A percentile compares a stretch with the other conserved stretches of the same genome.
phyloP scores from a whole-genome alignment of 345 rosid genomes.

The Punica granatum region DNA sequence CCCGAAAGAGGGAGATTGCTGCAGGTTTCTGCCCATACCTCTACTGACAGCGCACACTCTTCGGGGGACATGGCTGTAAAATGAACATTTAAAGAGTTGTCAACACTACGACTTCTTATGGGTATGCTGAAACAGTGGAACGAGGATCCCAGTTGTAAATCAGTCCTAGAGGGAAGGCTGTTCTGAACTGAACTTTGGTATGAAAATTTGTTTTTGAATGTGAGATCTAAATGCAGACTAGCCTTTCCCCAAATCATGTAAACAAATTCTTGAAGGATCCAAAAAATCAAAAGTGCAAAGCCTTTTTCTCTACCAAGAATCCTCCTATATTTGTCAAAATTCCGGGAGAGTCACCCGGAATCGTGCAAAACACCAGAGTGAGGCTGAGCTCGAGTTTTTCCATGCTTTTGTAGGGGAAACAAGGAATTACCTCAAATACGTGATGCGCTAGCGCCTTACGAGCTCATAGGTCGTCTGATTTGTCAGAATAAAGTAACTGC shows the following conservation, averaged over 20 bases:
- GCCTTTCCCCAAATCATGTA: too few species aligned
- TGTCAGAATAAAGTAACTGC: slow-evolving; percentile 89
- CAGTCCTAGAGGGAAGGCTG: neutral
- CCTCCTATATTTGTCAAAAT: neutral
- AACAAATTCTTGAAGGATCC: too few species aligned
- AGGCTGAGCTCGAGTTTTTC: neutral
- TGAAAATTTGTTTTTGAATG: neutral
- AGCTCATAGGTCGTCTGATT: slow-evolving; percentile 97
- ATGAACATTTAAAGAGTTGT: neutral
- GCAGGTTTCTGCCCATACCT: slow-evolving; percentile 62
- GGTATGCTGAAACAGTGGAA: neutral
- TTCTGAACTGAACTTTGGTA: neutral
- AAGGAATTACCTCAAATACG: slow-evolving; percentile 22
- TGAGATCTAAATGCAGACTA: neutral
- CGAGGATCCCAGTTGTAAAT: too few species aligned
- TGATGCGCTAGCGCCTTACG: slow-evolving; percentile 80
- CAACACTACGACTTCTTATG: neutral
- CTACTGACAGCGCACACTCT: slow-evolving; percentile 79
- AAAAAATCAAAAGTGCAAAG: too few species aligned
- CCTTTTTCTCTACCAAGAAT: neutral
- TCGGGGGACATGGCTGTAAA: slow-evolving; percentile 66
- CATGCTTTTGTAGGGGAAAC: too few species aligned
- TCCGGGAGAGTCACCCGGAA: neutral
- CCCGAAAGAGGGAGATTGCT: slow-evolving; percentile 16
- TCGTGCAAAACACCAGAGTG: neutral